These are phyloP conservation scores for Syzygium syzygioides DNA, from an alignment of 441 rosid species.

Conservation along the genomic window DNA sequence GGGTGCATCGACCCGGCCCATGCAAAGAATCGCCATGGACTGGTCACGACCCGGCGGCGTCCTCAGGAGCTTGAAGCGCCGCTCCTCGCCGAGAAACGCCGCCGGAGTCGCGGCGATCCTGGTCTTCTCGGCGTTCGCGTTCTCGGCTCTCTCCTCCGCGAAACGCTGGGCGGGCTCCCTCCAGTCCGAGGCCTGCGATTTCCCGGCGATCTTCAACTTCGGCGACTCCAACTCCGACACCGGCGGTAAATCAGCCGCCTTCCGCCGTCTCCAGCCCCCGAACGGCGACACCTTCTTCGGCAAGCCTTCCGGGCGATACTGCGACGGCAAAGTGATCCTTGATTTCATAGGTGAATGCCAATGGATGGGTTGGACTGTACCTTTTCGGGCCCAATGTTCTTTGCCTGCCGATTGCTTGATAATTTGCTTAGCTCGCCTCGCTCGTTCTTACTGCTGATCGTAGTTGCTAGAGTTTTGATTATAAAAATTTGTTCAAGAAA, in stretches of 20 bases:
- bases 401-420: neutral
- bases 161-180: neutral
- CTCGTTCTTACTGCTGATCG: neutral
- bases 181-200: neutral
- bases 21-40: neutral
- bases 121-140: neutral
- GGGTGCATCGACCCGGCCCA: neutral
- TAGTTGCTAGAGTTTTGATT: neutral
- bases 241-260: conserved; percentile 1
- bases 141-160: neutral
- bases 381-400: neutral
- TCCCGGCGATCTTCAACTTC: neutral
- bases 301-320: neutral
- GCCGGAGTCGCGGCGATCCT: neutral
- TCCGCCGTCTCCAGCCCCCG: neutral
- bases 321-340: neutral
- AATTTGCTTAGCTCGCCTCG: too few species aligned
- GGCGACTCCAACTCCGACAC: conserved; percentile 5
- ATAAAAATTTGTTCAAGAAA: neutral
- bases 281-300: neutral
- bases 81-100: neutral
- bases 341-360: neutral
- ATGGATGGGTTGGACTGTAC: neutral
- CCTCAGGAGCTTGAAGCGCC: neutral
- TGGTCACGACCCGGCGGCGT: neutral